Percentiles rank a stretch among this genome's conserved stretches.
These are phyloP conservation scores for Litchi chinensis DNA, from an alignment of 345 rosid genomes.

Conservation along the genomic window DNA sequence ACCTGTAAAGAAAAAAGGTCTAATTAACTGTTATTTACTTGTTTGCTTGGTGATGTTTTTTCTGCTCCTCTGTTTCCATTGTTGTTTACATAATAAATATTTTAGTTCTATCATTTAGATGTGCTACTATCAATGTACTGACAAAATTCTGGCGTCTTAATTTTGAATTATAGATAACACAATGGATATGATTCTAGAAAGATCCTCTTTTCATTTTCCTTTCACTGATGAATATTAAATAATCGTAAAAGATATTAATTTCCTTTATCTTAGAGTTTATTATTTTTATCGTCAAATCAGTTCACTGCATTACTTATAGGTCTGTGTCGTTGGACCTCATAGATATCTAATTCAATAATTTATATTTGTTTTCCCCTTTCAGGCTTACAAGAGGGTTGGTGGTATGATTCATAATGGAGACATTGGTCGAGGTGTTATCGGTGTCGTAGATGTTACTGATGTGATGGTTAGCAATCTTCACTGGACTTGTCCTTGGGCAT, in stretches of 20 bases:
- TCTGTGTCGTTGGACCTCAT: background rate
- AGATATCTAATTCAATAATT: background rate
- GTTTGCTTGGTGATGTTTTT: background rate
- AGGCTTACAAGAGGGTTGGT: conserved; percentile 47
- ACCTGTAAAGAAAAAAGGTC: background rate
- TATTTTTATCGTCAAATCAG: background rate
- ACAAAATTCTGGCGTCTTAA: background rate
- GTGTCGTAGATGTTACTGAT: conserved; percentile 40
- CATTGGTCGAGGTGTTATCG: conserved; percentile 40
- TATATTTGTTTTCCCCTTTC: conserved; percentile 2
- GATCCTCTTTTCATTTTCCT: background rate
- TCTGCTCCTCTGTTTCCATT: background rate
- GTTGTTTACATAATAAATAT: background rate
- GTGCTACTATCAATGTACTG: background rate
- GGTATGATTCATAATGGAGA: conserved; percentile 43
- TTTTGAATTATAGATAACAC: background rate
- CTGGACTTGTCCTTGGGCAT: background rate
- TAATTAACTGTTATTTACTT: background rate
- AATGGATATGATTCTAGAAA: background rate
- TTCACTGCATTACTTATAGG: background rate
- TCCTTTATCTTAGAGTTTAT: background rate
- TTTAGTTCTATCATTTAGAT: background rate
- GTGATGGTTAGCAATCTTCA: conserved; percentile 33
- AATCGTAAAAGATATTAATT: no score
- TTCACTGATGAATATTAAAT: background rate